Percentiles rank a stretch among this genome's conserved stretches.
These are phyloP conservation scores for Sporothrix luriei DNA, from an alignment of 2,329 filamentous ascomycete genomes.

Conservation along the genomic window DNA sequence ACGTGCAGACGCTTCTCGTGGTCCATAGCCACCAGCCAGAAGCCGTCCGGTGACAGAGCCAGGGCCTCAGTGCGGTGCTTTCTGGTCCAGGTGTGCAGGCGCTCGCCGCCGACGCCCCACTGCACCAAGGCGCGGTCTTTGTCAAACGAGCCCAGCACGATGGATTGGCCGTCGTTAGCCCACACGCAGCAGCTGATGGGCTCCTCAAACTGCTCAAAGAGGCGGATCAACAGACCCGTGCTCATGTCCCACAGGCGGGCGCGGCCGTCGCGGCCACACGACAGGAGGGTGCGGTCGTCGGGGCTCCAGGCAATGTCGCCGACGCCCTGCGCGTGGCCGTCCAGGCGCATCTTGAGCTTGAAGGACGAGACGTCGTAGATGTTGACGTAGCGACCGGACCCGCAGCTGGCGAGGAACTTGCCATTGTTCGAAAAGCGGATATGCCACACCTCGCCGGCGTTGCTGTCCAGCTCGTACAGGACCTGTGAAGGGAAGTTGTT, in stretches of 20 bases:
- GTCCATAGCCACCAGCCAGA: constrained; percentile 77
- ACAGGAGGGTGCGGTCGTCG: constrained; percentile 82
- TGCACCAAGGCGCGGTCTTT: constrained; percentile 66
- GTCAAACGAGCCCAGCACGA: constrained; percentile 79
- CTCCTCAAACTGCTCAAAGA: constrained; percentile 72
- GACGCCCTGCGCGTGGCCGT: constrained; percentile 69
- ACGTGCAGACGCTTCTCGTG: constrained; percentile 71
- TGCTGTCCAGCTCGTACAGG: constrained; percentile 69
- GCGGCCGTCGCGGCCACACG: constrained; percentile 73
- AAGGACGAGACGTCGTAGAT: constrained; percentile 81
- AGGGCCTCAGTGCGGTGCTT: constrained; percentile 80
- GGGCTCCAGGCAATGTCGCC: constrained; percentile 89
- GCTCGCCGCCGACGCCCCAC: constrained; percentile 67
- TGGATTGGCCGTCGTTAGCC: constrained; percentile 74
- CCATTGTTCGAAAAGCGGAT: constrained; percentile 89
- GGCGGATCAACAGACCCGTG: constrained; percentile 65
- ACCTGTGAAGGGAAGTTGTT: constrained; percentile 76
- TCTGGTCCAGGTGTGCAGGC: constrained; percentile 66
- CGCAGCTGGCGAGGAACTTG: constrained; percentile 76
- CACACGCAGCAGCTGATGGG: constrained; percentile 90
- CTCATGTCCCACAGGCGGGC: constrained; percentile 77
- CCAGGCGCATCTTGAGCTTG: constrained; percentile 62
- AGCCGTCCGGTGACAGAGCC: constrained; percentile 78
- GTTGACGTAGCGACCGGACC: constrained; percentile 71
- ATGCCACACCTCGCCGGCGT: constrained; percentile 87